Evolutionary conservation across 805 yeast genomes (phyloP).

Genomic region (Jamesozyma spencerorum): DNA sequence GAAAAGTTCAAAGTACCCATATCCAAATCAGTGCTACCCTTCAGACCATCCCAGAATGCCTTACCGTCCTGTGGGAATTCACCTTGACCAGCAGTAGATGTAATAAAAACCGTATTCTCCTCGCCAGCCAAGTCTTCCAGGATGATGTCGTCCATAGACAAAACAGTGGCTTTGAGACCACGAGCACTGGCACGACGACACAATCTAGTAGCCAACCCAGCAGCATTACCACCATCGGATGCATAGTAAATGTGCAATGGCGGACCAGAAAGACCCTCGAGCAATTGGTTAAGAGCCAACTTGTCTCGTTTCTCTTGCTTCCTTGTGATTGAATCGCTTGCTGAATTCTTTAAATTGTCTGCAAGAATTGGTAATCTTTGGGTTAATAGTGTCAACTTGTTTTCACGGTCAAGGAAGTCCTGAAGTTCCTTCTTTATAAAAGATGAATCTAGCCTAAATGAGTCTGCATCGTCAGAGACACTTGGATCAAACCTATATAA

Average conservation of each 20-base stretch:
- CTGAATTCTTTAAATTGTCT: slow-evolving; percentile 56
- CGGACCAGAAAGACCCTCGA: slow-evolving; percentile 87
- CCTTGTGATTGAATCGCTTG: slow-evolving; percentile 50
- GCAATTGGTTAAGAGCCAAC: slow-evolving; percentile 62
- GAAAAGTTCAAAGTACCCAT: slow-evolving; percentile 53
- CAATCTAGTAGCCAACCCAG: slow-evolving; percentile 67
- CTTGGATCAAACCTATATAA: slow-evolving; percentile 76
- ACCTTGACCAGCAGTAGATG: slow-evolving; percentile 95
- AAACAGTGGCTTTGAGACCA: slow-evolving; percentile 48
- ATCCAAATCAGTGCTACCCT: slow-evolving; percentile 54
- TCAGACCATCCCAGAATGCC: slow-evolving; percentile 66
- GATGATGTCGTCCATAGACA: slow-evolving; percentile 56
- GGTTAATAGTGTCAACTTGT: slow-evolving; percentile 71
- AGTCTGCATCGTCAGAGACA: slow-evolving; percentile 34
- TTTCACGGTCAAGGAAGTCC: slow-evolving; percentile 81
- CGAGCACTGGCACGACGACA: slow-evolving; percentile 71
- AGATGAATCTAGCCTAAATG: slow-evolving; percentile 77
- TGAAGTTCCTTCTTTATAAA: slow-evolving; percentile 66
- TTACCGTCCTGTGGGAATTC: slow-evolving; percentile 77
- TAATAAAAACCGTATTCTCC: slow-evolving; percentile 57
- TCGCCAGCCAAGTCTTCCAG: slow-evolving; percentile 61
- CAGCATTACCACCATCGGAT: slow-evolving; percentile 88
- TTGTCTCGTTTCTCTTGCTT: slow-evolving; percentile 61
- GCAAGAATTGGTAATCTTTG: slow-evolving; percentile 64
- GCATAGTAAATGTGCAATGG: slow-evolving; percentile 82